These are phyloP conservation scores for Scheffersomyces titani DNA, from an alignment of 1,139 yeast species.

Conservation along the genomic window DNA sequence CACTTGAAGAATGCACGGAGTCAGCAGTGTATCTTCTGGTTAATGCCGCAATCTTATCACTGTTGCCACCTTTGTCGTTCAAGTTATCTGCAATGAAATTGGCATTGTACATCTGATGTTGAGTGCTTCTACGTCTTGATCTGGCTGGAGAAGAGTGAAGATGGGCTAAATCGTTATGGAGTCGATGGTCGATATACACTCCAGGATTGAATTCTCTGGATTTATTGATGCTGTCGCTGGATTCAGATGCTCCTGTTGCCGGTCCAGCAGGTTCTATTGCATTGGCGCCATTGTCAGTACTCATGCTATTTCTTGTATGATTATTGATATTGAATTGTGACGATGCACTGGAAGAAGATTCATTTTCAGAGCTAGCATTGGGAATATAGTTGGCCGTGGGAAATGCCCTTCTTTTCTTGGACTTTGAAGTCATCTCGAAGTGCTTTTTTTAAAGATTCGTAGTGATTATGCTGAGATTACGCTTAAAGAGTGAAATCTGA, in stretches of 20 bases:
- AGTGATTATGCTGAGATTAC: no score
- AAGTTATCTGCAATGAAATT: background rate
- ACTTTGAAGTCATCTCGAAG: background rate
- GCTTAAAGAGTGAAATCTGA: no score
- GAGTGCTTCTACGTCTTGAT: constrained; percentile 25
- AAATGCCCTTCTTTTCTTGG: background rate
- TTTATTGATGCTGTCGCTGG: background rate
- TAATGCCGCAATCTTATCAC: background rate
- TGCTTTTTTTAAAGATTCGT: background rate
- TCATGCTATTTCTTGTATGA: background rate
- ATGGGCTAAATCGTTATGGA: constrained; percentile 28
- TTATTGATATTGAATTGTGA: background rate
- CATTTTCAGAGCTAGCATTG: background rate
- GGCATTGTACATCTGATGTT: constrained; percentile 5
- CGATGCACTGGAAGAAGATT: background rate
- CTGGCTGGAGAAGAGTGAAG: constrained; percentile 36
- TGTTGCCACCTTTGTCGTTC: background rate
- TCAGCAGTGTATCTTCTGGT: background rate
- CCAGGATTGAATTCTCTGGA: constrained; percentile 12
- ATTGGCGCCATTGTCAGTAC: background rate
- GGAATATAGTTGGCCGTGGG: background rate
- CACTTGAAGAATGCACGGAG: background rate
- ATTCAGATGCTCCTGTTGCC: background rate
- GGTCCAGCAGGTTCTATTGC: background rate
- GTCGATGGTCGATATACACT: constrained; percentile 37